Evolutionary conservation across 1,284 basidiomycete species (phyloP).

Genomic region (Fomitiporia mediterranea): DNA sequence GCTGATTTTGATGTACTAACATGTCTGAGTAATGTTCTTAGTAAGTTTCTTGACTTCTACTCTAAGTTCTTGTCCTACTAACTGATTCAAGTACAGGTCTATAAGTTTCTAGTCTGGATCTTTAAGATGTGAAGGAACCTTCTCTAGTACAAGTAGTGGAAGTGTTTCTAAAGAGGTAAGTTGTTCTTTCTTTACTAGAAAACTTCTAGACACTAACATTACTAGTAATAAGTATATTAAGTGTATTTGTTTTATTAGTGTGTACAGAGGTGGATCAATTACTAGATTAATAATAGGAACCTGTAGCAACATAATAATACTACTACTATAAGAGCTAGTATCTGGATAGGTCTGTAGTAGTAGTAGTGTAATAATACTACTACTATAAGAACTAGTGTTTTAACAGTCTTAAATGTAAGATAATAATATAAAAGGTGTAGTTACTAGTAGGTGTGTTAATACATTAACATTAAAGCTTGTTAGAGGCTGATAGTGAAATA

Average conservation of each 20-base stretch:
- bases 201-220: not conserved
- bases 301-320: not conserved
- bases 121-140: not conserved
- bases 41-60: not conserved
- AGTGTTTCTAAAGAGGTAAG: not conserved
- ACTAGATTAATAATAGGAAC: not conserved
- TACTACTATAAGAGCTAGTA: not conserved
- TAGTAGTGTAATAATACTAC: no score
- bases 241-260: slow-evolving; percentile 5
- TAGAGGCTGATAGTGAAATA: slow-evolving; percentile 1
- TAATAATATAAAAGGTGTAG: no score
- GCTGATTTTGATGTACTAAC: slow-evolving; percentile 16
- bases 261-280: not conserved
- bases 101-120: slow-evolving; percentile 6
- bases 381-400: no score
- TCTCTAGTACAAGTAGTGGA: not conserved
- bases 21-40: slow-evolving; percentile 17
- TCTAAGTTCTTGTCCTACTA: not conserved
- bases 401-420: no score
- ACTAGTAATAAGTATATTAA: not conserved
- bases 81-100: not conserved
- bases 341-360: not conserved
- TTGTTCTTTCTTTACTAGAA: slow-evolving; percentile 1
- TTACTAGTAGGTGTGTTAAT: not conserved
- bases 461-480: not conserved